phyloP scores from a whole-genome alignment of 306 rosid genomes.

The Prunus salicina region DNA sequence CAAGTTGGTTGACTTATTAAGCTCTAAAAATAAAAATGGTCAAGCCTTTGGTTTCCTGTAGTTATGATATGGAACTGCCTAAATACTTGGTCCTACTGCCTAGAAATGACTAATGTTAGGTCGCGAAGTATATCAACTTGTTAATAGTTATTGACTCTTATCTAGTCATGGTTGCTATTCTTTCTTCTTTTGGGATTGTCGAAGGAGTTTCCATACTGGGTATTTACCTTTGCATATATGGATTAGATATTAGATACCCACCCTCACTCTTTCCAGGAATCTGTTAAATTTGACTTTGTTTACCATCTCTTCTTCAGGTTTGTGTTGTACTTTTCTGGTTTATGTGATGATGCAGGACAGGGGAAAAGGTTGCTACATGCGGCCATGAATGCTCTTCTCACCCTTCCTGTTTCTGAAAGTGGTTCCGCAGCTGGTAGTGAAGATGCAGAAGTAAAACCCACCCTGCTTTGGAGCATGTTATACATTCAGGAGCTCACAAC shows the following conservation, averaged over 20 bases:
- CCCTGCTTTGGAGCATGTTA: conserved; percentile 68
- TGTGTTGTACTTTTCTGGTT: conserved; percentile 63
- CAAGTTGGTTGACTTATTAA: not conserved
- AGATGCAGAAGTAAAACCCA: conserved; percentile 44
- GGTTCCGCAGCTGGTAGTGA: conserved; percentile 43
- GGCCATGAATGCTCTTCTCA: conserved; percentile 60
- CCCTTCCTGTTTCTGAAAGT: conserved; percentile 46
- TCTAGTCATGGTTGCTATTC: not conserved
- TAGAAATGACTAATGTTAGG: not conserved
- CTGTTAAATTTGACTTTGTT: conserved; percentile 28
- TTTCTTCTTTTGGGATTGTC: too few relatives aligned
- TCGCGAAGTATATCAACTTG: not conserved
- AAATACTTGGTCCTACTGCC: not conserved
- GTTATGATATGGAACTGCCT: not conserved
- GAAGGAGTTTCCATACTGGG: not conserved
- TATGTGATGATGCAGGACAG: conserved; percentile 61
- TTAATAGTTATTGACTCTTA: not conserved
- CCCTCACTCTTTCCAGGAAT: conserved; percentile 4
- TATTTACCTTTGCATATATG: not conserved
- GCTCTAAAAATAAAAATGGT: not conserved
- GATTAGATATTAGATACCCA: not conserved
- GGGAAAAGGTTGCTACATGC: conserved; percentile 63
- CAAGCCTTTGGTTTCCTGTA: not conserved
- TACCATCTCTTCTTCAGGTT: conserved; percentile 50
- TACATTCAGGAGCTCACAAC: conserved; percentile 67